Conservation (phyloP, 1,284 basidiomycete genomes). For the Earliella scabrosa region DNA sequence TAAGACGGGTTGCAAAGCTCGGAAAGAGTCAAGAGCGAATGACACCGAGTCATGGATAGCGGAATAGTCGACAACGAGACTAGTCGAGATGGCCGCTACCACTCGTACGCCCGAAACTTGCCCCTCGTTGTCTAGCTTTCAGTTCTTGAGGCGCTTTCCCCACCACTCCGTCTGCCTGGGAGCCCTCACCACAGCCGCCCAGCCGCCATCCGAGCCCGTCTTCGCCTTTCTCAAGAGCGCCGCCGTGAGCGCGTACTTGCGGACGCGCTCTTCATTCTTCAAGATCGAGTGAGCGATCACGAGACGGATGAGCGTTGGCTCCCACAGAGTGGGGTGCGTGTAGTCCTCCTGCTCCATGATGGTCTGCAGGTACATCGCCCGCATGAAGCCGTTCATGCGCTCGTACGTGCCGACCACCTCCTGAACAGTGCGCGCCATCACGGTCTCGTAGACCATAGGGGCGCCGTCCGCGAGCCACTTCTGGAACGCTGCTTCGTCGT, state of each 20-base stretch:
- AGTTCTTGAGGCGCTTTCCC: background rate
- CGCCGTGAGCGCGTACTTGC: background rate
- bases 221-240: background rate
- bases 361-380: background rate
- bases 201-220: background rate
- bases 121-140: no score
- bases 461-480: background rate
- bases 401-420: background rate
- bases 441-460: background rate
- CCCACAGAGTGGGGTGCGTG: background rate
- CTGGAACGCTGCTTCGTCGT: background rate
- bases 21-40: no score
- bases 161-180: background rate
- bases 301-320: background rate
- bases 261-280: background rate
- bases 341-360: background rate
- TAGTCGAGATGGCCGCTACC: no score
- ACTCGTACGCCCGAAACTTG: no score
- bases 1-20: no score
- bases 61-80: no score
- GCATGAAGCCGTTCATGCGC: background rate
- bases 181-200: background rate
- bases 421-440: background rate
- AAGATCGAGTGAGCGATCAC: background rate
- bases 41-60: no score